Base-by-base conservation (phyloP, 2,329 filamentous ascomycete genomes). In the Colletotrichum musae region DNA sequence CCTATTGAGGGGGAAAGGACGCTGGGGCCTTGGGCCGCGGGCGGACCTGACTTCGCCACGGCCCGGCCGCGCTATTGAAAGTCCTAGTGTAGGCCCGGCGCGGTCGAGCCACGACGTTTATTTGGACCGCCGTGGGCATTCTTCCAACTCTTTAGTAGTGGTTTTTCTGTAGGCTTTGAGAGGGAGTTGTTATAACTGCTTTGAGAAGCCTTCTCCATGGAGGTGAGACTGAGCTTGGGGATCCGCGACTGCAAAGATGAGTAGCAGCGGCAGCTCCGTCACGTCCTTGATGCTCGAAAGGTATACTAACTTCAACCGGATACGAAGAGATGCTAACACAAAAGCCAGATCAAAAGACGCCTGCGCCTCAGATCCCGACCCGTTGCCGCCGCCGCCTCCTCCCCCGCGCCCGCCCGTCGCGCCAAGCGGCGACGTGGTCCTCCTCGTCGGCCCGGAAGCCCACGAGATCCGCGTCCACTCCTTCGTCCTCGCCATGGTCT, bases 21-120 rank as follows among this genome's bases (percentile, higher is more conserved):
- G 28, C 24, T 24, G 51, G 32, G 56, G 26, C 32, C 2, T 36
- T 36, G 9, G 32, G 48, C 5, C 50, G 57, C 57, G 39, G 41
- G 57, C 57, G 39, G 41, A 41, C 36, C 36, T 15, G 18, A 36
- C 64, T 68, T 45, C 64, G 52, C 64, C 64, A 63, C 47, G 18
- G 4, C 3, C 13, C 10, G 58, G 41, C 28, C 2, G 39, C 43
- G 59, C 58, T 52, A 53, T 58, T 64, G 39, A 4, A 58, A 58
- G 64, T 58, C 64, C 58, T 63, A 62, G n/a, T 24, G 21, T 24
- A 24, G 7, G 13, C 26, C 13, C 13, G 5, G 24, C 43, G 26
- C 57, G 32, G 9, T 43, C 15, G 16, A 43, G 16, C n/a, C 13
- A 57, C 3, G 41, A 47, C 16, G 24, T 10, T 10, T 43, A n/a